Conservation (phyloP, 352 stramenopile genomes). For the Phytophthora sp. region DNA sequence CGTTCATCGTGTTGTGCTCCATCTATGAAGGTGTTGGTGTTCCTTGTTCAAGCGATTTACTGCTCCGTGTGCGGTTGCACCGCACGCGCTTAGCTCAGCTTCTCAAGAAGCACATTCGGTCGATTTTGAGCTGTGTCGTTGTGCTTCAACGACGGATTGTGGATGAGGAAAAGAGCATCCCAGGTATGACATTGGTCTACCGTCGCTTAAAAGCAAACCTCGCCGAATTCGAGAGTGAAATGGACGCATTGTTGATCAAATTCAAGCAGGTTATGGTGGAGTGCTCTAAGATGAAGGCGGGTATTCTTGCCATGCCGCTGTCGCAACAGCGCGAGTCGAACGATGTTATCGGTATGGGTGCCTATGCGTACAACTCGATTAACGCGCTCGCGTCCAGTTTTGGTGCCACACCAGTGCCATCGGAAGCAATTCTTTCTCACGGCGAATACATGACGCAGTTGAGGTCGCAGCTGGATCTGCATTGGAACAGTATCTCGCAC, state of each 20-base stretch:
- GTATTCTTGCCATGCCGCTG: slow-evolving; percentile 78
- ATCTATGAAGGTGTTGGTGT: slow-evolving; percentile 80
- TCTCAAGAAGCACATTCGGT: slow-evolving; percentile 76
- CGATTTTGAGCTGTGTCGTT: slow-evolving; percentile 71
- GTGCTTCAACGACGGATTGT: slow-evolving; percentile 80
- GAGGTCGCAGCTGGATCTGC: slow-evolving; percentile 81
- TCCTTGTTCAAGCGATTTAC: slow-evolving; percentile 66
- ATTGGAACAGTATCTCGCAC: slow-evolving; percentile 88
- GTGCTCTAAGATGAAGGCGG: slow-evolving; percentile 81
- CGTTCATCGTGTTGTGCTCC: slow-evolving; percentile 86
- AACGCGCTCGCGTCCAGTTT: slow-evolving; percentile 80
- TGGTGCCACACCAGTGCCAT: slow-evolving; percentile 60
- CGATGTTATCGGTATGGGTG: slow-evolving; percentile 67
- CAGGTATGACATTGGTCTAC: slow-evolving; percentile 78
- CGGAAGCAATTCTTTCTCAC: slow-evolving; percentile 77
- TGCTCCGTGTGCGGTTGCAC: slow-evolving; percentile 77
- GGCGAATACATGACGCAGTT: slow-evolving; percentile 91
- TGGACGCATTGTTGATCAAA: slow-evolving; percentile 65
- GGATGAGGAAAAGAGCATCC: slow-evolving; percentile 80
- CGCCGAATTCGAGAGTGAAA: slow-evolving; percentile 67
- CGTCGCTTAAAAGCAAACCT: slow-evolving; percentile 66
- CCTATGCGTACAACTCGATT: slow-evolving; percentile 84
- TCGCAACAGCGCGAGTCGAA: slow-evolving; percentile 75
- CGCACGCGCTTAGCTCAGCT: slow-evolving; percentile 70
- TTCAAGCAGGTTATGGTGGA: slow-evolving; percentile 84